Evolutionary conservation across 2,329 filamentous ascomycete genomes (phyloP), one percentile per base, ranked within the genome.

Genomic region (Pyricularia sp.): DNA sequence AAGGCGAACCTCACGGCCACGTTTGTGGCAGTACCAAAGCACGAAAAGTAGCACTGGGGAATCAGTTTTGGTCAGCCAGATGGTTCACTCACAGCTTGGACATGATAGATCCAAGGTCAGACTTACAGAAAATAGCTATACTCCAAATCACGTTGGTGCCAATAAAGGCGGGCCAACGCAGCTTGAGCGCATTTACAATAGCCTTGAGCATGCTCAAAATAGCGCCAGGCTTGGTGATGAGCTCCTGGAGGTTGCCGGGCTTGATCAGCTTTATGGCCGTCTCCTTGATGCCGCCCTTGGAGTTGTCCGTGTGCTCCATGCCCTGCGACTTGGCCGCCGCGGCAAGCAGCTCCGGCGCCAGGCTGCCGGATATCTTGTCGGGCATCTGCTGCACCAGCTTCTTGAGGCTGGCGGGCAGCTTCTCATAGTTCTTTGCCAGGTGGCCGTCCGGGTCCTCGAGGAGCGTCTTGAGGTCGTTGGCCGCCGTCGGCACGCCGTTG

Each of bases 11-110:
- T 99, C 94, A 64, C 88, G 88, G 58, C 95, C 95, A 68, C 95
- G 91, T 82, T 98, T 98, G 80, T 98, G 91, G 81, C 94, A 98
- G 81, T 98, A 99, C 94, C 94, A 99, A 74, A 98, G 89, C 64
- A 97, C 92, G 76, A 97, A 95, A 69, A 99, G 86, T 20, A 98
- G 85, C 68, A 98, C 92, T 92, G 69, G 3, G 17, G 20, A 14
- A 25, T 67, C 17, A 23, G 2, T 23, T 36, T 3, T 12, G 20
- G 50, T 66, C 25, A 66, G 31, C 65, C 23, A 33, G 11, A 36
- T 66, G 4, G 2, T 10, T 33, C 31, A 33, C 31, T 31, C 63
- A 10, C 3, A 28, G n/a, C 63, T 20, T n/a, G 3, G 58, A 20
- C 26, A 12, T 14, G 1, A 42, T n/a, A 26, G 2, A 17, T 26